Percentiles rank a stretch among this genome's conserved stretches.
Evolutionary conservation across 345 rosid species (phyloP).

Genomic region (Sonneratia alba): DNA sequence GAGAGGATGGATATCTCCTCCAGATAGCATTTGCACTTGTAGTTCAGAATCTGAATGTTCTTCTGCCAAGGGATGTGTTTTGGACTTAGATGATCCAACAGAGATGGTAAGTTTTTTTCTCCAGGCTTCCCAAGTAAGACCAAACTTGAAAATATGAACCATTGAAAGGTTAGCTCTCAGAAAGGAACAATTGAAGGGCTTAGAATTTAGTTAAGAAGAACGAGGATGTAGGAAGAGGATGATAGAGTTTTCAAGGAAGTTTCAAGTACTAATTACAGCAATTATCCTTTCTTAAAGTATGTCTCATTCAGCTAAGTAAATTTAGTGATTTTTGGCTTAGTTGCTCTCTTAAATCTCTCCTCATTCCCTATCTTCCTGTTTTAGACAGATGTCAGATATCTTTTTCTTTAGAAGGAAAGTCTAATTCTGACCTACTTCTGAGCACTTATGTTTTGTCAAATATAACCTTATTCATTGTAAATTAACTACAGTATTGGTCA

Average conservation of each 20-base stretch:
- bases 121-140: neutral
- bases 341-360: no score
- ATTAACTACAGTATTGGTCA: slow-evolving; percentile 4
- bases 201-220: no score
- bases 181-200: neutral
- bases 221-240: neutral
- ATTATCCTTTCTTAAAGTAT: no score
- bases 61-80: slow-evolving; percentile 30
- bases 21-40: slow-evolving; percentile 57
- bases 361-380: no score
- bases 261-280: no score
- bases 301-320: no score
- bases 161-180: neutral
- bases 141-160: neutral
- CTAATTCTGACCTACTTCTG: neutral
- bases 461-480: neutral
- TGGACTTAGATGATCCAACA: slow-evolving; percentile 26
- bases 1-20: slow-evolving; percentile 73
- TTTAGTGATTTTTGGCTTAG: no score
- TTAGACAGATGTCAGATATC: no score
- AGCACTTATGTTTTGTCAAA: neutral
- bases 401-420: neutral
- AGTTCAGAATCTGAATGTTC: slow-evolving; percentile 38
- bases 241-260: neutral
- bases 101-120: slow-evolving; percentile 11